Base-by-base conservation (phyloP, 306 rosid genomes). In the Calophaca sinica region DNA sequence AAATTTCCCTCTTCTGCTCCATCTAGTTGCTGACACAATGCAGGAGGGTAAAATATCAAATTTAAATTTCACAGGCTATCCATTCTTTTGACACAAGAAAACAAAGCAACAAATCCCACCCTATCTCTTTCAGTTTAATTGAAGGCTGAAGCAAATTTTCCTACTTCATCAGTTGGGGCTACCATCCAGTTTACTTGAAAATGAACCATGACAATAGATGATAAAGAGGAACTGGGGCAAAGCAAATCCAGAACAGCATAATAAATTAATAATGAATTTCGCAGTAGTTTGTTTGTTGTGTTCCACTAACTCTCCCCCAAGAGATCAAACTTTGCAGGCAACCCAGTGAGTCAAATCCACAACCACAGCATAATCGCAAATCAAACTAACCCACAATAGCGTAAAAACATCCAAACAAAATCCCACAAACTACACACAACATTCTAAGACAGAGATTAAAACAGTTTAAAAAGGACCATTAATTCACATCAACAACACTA, bases 11-110 rank as follows among this genome's bases (percentile, higher is more conserved):
- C 85, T 79, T 88, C 83, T 67, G 79, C 86, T 84, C 70, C 86
- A 74, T 66, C 81, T 80, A 75, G 54, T 69, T 64, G 86, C 91
- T 83, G 88, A 72, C 68, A 84, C 62, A 85, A 81, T 77, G 83
- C 80, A 83, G 76, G 87, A 80, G 78, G 81, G 84, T 49, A 75
- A 79, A 60, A 68, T 62, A 82, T 88, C 82, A 90, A 83, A 79
- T 66, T 50, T 45, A 58, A 62, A 71, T 26, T 42, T 39, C 52
- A 61, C 31, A 79, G 28, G 32, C 10, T 13, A 70, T 20, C 36
- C 69, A 71, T 45, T 41, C 39, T 41, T 61, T 54, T 31, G n/a
- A 71, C 2, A 76, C 42, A 50, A 42, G 13, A 75, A 66, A 51
- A 54, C 64, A 55, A 59, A 57, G 78, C 35, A 62, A 80, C 28